These are phyloP conservation scores for Pezicula radicicola DNA, from an alignment of 2,329 filamentous ascomycete species.

Conservation along the genomic window DNA sequence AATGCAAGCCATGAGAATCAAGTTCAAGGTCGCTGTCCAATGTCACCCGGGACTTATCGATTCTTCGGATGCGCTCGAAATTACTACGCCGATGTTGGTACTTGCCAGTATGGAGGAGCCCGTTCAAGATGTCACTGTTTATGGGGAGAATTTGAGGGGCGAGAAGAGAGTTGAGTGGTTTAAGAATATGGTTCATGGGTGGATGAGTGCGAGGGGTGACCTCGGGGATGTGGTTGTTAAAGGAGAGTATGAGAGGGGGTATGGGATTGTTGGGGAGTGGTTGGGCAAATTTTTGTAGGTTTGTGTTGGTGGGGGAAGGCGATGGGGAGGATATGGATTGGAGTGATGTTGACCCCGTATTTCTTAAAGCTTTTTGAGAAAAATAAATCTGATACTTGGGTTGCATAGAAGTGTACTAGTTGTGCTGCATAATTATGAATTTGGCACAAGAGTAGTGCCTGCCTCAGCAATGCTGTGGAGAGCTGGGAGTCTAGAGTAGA, in stretches of 20 bases:
- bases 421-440: too few species aligned
- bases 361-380: too few species aligned
- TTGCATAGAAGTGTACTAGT: not conserved
- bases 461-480: too few species aligned
- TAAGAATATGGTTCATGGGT: constrained; percentile 65
- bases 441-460: too few species aligned
- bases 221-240: constrained; percentile 54
- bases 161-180: constrained; percentile 63
- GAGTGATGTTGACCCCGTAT: too few species aligned
- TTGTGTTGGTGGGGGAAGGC: not conserved
- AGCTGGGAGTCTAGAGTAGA: too few species aligned
- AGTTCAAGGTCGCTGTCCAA: constrained; percentile 49
- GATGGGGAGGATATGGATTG: not conserved
- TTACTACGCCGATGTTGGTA: constrained; percentile 58
- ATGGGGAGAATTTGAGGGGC: constrained; percentile 23
- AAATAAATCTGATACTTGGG: not conserved
- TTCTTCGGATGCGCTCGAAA: constrained; percentile 52
- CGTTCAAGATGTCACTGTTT: constrained; percentile 23
- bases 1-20: too few species aligned
- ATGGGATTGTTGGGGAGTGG: constrained; percentile 56
- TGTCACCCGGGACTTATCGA: constrained; percentile 62
- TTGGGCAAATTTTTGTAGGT: constrained; percentile 29
- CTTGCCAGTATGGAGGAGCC: constrained; percentile 64
- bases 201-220: constrained; percentile 65
- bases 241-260: constrained; percentile 61